Percentiles rank a stretch among this genome's conserved stretches.
Evolutionary conservation across 2,329 filamentous ascomycete species (phyloP).

Genomic region (Fusarium duplospermum): DNA sequence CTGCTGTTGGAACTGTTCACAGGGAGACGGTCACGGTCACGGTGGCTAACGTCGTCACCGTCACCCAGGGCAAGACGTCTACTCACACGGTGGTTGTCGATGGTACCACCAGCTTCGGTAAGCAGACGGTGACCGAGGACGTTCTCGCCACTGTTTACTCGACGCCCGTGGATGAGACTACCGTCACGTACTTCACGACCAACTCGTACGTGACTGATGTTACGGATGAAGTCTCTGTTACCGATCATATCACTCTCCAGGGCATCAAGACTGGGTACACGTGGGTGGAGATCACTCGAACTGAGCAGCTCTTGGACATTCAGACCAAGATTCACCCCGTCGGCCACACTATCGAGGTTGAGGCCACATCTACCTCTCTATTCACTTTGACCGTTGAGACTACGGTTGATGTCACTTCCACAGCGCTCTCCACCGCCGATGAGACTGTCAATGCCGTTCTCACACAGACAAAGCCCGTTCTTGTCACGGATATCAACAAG

Average conservation of each 20-base stretch:
- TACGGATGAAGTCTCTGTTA: background rate
- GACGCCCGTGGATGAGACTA: slow-evolving; percentile 1
- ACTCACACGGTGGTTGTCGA: slow-evolving; percentile 4
- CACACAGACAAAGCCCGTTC: slow-evolving; percentile 2
- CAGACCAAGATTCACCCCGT: background rate
- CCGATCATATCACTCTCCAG: slow-evolving; percentile 2
- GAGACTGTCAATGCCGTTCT: slow-evolving; percentile 4
- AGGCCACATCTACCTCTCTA: background rate
- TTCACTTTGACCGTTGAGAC: slow-evolving; percentile 13
- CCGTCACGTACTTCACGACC: background rate
- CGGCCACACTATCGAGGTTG: slow-evolving; percentile 1
- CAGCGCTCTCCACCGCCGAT: slow-evolving; percentile 6
- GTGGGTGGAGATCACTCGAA: slow-evolving; percentile 4
- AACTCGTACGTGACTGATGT: slow-evolving; percentile 7
- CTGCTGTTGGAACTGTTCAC: slow-evolving; percentile 7
- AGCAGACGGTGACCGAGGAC: slow-evolving; percentile 6
- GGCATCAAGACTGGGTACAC: slow-evolving; percentile 6
- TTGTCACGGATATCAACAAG: slow-evolving; percentile 15
- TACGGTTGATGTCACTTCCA: slow-evolving; percentile 10
- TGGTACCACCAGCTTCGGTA: background rate
- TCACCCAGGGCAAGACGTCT: background rate
- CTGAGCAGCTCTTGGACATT: slow-evolving; percentile 6
- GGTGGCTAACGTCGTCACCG: background rate
- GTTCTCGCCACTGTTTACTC: slow-evolving; percentile 10
- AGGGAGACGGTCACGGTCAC: slow-evolving; percentile 10